Conservation (phyloP, 1,284 basidiomycete genomes). For the Trichosporon sp. region DNA sequence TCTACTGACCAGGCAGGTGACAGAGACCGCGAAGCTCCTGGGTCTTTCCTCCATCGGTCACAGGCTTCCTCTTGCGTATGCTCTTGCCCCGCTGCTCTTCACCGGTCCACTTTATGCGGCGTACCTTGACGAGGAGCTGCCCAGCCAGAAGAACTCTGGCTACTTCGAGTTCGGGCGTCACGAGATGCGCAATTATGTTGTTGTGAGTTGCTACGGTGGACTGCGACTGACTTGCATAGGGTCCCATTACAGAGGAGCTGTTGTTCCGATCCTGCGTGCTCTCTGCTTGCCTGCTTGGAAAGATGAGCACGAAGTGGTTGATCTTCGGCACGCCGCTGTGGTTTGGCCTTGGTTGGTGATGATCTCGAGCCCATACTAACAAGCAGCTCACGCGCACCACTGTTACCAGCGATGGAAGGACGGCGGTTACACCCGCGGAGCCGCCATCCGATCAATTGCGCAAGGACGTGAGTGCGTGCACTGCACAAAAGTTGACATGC, state of each 20-base stretch:
- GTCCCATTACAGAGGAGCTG: conserved; percentile 87
- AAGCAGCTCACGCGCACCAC: conserved; percentile 85
- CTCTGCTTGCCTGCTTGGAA: conserved; percentile 69
- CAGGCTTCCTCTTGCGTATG: conserved; percentile 59
- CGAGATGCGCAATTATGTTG: conserved; percentile 70
- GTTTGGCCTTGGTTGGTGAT: conserved; percentile 76
- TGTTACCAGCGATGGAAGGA: conserved; percentile 78
- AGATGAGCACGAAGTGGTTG: conserved; percentile 64
- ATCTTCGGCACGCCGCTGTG: conserved; percentile 80
- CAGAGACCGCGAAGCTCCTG: conserved; percentile 40
- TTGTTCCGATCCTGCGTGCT: conserved; percentile 87
- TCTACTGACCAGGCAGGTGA: conserved; percentile 25
- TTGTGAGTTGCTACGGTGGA: conserved; percentile 63
- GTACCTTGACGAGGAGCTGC: conserved; percentile 64
- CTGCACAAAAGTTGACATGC: conserved; percentile 20
- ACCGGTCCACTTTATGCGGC: conserved; percentile 75
- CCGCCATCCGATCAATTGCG: conserved; percentile 66
- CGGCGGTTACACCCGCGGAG: conserved; percentile 66
- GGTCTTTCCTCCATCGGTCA: conserved; percentile 37
- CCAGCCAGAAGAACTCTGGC: conserved; percentile 60
- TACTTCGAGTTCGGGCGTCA: conserved; percentile 36
- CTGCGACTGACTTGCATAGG: conserved; percentile 60
- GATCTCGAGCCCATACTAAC: conserved; percentile 7
- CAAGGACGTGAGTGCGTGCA: conserved; percentile 63
- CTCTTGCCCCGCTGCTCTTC: conserved; percentile 78